These are phyloP conservation scores for Saccharomyces pastorianus DNA, from an alignment of 1,139 yeast genomes.

Conservation along the genomic window DNA sequence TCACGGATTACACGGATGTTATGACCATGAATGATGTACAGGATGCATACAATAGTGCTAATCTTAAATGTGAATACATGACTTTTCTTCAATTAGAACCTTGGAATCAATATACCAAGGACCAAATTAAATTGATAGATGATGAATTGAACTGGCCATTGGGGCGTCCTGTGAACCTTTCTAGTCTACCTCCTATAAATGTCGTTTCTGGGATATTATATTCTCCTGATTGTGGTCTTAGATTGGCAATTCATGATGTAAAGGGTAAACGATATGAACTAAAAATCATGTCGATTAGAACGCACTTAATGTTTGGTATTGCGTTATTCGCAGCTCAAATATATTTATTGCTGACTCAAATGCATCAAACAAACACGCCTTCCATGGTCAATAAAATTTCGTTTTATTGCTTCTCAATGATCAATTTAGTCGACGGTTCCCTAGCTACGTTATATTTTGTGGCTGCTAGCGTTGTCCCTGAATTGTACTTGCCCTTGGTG, in stretches of 20 bases:
- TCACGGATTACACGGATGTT: constrained; percentile 31
- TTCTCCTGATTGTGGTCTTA: constrained; percentile 83
- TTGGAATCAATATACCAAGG: constrained; percentile 41
- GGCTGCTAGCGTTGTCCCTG: constrained; percentile 47
- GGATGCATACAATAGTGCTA: constrained; percentile 24
- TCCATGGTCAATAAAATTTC: constrained; percentile 68
- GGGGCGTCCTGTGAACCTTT: constrained; percentile 59
- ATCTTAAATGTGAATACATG: constrained; percentile 62
- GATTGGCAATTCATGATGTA: constrained; percentile 38
- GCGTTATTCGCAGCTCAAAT: constrained; percentile 43
- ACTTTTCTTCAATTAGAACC: constrained; percentile 61
- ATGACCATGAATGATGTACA: constrained; percentile 38
- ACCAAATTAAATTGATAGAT: constrained; percentile 56
- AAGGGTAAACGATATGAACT: constrained; percentile 54
- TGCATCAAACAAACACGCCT: constrained; percentile 66
- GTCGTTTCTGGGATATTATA: constrained; percentile 54
- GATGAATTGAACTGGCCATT: constrained; percentile 61
- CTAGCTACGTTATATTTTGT: constrained; percentile 55
- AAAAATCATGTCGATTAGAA: constrained; percentile 37
- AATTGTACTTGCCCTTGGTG: constrained; percentile 57
- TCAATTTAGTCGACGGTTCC: constrained; percentile 62
- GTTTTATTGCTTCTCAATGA: constrained; percentile 49
- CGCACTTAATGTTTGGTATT: constrained; percentile 43
- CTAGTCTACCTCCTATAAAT: constrained; percentile 47
- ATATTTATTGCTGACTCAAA: constrained; percentile 50